phyloP scores from a whole-genome alignment of 192 early-diverging fungal genomes.

The Kappamyces sp. region DNA sequence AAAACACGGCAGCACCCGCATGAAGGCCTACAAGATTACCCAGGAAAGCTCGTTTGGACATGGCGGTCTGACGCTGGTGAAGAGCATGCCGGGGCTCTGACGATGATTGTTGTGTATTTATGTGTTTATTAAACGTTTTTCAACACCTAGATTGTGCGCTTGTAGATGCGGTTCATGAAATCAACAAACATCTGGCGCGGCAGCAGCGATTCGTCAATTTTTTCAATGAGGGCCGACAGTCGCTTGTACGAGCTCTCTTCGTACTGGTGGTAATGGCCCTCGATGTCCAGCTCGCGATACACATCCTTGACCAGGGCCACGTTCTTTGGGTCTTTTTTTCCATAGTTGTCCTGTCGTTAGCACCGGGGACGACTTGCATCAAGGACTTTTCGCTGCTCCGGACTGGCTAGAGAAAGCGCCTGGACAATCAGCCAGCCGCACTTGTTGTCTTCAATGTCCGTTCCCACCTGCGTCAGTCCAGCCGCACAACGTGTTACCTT shows the following conservation, averaged over 20 bases:
- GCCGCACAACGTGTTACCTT: too few relatives aligned
- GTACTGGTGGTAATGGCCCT: slow-evolving; percentile 74
- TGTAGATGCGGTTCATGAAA: slow-evolving; percentile 96
- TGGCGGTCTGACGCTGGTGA: slow-evolving; percentile 37
- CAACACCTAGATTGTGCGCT: slow-evolving; percentile 55
- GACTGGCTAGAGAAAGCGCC: slow-evolving; percentile 68
- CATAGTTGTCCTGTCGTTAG: slow-evolving; percentile 75
- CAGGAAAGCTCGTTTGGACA: slow-evolving; percentile 41
- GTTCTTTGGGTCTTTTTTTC: slow-evolving; percentile 69
- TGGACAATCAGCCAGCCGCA: slow-evolving; percentile 97
- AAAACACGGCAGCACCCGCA: slow-evolving; percentile 33
- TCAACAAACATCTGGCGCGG: slow-evolving; percentile 78
- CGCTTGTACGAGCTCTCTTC: slow-evolving; percentile 78
- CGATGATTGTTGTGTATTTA: slow-evolving; percentile 13
- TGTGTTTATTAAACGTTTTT: not conserved
- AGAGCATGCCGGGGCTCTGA: slow-evolving; percentile 30
- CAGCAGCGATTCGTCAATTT: slow-evolving; percentile 74
- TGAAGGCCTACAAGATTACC: slow-evolving; percentile 33
- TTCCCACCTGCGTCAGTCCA: too few relatives aligned
- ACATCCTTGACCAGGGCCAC: slow-evolving; percentile 79
- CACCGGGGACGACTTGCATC: slow-evolving; percentile 57
- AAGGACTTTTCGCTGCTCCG: slow-evolving; percentile 79
- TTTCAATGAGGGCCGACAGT: slow-evolving; percentile 67
- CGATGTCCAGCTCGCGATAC: slow-evolving; percentile 74
- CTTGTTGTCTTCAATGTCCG: slow-evolving; percentile 99